A percentile compares a stretch with the other conserved stretches of the same genome.
Evolutionary conservation across 2,329 filamentous ascomycete genomes (phyloP).

Genomic region (Ceratocystis variospora): DNA sequence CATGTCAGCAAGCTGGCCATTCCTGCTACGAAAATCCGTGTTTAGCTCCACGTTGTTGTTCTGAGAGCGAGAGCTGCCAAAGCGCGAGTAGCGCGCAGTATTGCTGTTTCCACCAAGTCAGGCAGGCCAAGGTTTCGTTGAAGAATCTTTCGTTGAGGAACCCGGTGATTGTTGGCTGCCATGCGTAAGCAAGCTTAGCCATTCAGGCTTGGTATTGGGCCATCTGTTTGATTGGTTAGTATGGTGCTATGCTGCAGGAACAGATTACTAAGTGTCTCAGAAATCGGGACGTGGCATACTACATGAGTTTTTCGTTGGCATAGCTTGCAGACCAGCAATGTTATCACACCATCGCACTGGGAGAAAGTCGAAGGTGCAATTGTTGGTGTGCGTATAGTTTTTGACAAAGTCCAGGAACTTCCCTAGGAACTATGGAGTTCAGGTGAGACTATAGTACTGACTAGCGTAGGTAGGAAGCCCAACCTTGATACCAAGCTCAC

Average conservation of each 20-base stretch:
- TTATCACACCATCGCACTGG: constrained; percentile 55
- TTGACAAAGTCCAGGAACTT: constrained; percentile 49
- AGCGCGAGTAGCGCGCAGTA: constrained; percentile 58
- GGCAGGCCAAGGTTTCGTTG: constrained; percentile 49
- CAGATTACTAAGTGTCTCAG: neutral
- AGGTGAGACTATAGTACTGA: constrained; percentile 43
- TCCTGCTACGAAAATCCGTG: constrained; percentile 52
- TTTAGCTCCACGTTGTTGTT: constrained; percentile 64
- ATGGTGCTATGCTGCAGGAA: neutral
- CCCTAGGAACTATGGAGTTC: constrained; percentile 52
- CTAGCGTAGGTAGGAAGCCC: constrained; percentile 61
- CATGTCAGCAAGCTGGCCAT: constrained; percentile 59
- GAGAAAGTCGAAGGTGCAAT: constrained; percentile 51
- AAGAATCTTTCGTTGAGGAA: constrained; percentile 57
- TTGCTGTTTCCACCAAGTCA: constrained; percentile 48
- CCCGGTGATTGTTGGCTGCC: constrained; percentile 43
- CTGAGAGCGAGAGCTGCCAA: constrained; percentile 56
- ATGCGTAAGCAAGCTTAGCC: constrained; percentile 57
- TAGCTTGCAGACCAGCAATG: constrained; percentile 55
- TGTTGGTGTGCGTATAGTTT: constrained; percentile 27
- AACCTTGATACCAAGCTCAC: constrained; percentile 48
- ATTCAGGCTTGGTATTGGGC: constrained; percentile 57
- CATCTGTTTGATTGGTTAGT: constrained; percentile 30
- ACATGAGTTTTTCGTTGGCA: constrained; percentile 38
- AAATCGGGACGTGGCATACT: constrained; percentile 24